phyloP scores from a whole-genome alignment of 1,284 basidiomycete genomes.

The Naganishia sp. region DNA sequence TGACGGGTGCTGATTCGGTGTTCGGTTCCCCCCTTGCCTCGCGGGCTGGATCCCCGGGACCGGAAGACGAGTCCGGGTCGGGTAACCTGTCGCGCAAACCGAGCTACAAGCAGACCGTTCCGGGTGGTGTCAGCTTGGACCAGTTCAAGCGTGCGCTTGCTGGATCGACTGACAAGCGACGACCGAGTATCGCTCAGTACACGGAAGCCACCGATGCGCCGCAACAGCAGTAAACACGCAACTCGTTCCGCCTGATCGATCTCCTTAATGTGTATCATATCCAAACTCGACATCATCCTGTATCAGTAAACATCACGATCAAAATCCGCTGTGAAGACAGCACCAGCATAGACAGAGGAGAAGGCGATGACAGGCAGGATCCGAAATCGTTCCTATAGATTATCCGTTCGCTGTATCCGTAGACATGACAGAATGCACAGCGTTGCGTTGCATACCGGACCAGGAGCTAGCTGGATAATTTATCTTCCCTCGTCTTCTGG shows the following conservation, averaged over 20 bases:
- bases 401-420: constrained; percentile 10
- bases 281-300: constrained; percentile 14
- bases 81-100: constrained; percentile 29
- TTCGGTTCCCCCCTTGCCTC: constrained; percentile 47
- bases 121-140: constrained; percentile 48
- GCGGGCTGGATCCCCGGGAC: constrained; percentile 46
- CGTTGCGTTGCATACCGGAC: neutral
- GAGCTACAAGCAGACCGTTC: constrained; percentile 30
- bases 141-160: constrained; percentile 51
- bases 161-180: constrained; percentile 24
- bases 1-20: constrained; percentile 53
- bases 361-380: constrained; percentile 3
- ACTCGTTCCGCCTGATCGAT: neutral
- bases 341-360: constrained; percentile 23
- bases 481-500: no score
- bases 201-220: constrained; percentile 21
- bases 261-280: constrained; percentile 26
- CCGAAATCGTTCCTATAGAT: neutral
- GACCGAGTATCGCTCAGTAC: constrained; percentile 21
- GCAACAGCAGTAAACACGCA: neutral
- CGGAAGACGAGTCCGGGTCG: constrained; percentile 36
- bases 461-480: neutral
- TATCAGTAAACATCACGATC: constrained; percentile 18
- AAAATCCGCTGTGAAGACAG: constrained; percentile 8
- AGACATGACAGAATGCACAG: neutral